Base-by-base conservation (phyloP, 2,329 filamentous ascomycete species). In the Penicillium sp. region DNA sequence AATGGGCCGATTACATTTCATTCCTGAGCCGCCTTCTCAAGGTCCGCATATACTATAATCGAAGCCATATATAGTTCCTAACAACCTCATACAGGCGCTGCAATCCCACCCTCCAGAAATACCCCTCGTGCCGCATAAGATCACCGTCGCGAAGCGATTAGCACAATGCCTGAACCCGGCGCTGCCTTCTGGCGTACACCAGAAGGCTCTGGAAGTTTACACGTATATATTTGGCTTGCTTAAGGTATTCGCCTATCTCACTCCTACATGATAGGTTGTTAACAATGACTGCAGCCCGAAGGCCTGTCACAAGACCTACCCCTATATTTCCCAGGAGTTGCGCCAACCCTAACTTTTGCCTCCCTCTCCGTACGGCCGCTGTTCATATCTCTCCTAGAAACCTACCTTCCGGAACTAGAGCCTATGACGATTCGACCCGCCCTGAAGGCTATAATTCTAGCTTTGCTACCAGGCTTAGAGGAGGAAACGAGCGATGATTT, bases 1-100 rank as follows among this genome's bases (percentile, higher is more conserved):
- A 99, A 84, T 99, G 94, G 94, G 94, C 95, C 49, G 94, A 99
- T 76, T 99, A 99, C 71, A 99, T 99, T 67, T 96, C 93, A 18
- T 99, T 97, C 71, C 78, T 99, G 56, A 95, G 90, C 69, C 86
- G 91, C 60, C 80, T 99, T 49, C 80, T 96, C 60, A 97, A 97
- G 84, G 90, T 92, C 71, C 46, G 56, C 50, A 40, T 47, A 18
- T 30, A 20, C 18, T 6, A 21, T 18, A 43, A 18, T 43, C 40
- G 7, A 12, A 21, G 20, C 18, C 40, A 23, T 21, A 43, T 14
- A 20, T 24, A 40, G 43, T 30, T 9, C 16, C 35, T 52, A 40
- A 51, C 21, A 30, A 5, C 21, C 20, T 18, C 6, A 11, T 33
- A 54, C 51, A 95, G 89, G 91, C 93, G 38, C 81, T 99, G 21